phyloP scores from a whole-genome alignment of 805 yeast genomes.

The Wickerhamomyces bovis region DNA sequence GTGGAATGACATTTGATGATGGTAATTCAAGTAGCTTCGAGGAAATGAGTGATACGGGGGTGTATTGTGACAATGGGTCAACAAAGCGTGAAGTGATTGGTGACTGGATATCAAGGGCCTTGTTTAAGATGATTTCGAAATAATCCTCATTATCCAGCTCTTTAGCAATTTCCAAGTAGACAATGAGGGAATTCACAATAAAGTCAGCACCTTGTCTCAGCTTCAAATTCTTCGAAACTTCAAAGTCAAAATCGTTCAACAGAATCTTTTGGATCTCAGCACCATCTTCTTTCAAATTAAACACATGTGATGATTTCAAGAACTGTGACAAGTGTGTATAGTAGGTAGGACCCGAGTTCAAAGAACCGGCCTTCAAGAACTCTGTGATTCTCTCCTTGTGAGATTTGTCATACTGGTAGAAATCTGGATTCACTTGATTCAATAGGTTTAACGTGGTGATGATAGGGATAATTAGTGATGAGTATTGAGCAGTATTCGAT shows the following conservation, averaged over 20 bases:
- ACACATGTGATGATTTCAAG: constrained; percentile 11
- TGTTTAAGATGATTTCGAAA: constrained; percentile 9
- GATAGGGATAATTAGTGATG: constrained; percentile 42
- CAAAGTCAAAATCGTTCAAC: constrained; percentile 21
- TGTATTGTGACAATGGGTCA: constrained; percentile 13
- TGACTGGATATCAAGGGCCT: constrained; percentile 14
- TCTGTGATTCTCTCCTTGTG: constrained; percentile 38
- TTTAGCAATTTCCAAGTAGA: constrained; percentile 20
- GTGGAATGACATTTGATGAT: constrained; percentile 5
- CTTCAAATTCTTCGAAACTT: constrained; percentile 24
- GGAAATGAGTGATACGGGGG: constrained; percentile 11
- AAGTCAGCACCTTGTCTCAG: constrained; percentile 27
- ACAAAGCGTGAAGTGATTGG: constrained; percentile 16
- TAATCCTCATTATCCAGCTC: constrained; percentile 1
- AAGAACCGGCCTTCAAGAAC: constrained; percentile 47
- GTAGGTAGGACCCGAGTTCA: constrained; percentile 46
- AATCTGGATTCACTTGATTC: constrained; percentile 38
- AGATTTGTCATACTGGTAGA: constrained; percentile 51
- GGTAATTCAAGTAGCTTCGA: constrained; percentile 8
- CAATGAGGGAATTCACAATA: constrained; percentile 26
- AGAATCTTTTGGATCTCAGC: constrained; percentile 25
- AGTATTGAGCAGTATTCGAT: constrained; percentile 35
- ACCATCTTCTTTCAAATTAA: constrained; percentile 16
- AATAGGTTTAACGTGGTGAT: constrained; percentile 41
- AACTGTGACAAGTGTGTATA: constrained; percentile 29